Percentiles rank a stretch among this genome's conserved stretches.
phyloP scores from a whole-genome alignment of 2,329 filamentous ascomycete species.

The Mycosphaerella arachidis region DNA sequence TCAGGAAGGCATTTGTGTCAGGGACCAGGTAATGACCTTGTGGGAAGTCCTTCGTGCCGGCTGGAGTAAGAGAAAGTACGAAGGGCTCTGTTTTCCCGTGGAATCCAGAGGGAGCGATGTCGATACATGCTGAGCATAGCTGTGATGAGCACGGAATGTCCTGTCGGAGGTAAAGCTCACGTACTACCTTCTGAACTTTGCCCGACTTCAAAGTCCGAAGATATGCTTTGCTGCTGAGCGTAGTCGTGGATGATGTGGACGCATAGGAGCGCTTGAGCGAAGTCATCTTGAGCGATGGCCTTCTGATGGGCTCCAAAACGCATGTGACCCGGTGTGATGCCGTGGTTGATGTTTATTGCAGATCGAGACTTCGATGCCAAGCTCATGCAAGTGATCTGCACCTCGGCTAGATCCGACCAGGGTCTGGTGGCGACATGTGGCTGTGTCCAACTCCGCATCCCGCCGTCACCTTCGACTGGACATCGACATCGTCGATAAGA shows the following conservation, averaged over 20 bases:
- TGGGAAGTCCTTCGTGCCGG: slow-evolving; percentile 74
- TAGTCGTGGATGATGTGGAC: slow-evolving; percentile 58
- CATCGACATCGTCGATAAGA: slow-evolving; percentile 6
- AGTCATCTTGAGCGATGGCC: slow-evolving; percentile 60
- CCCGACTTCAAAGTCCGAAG: slow-evolving; percentile 91
- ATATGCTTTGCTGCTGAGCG: slow-evolving; percentile 88
- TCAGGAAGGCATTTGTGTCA: slow-evolving; percentile 92
- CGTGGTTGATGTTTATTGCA: slow-evolving; percentile 1
- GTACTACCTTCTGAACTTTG: slow-evolving; percentile 97
- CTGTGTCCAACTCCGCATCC: background rate
- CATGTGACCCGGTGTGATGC: background rate
- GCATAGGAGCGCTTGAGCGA: slow-evolving; percentile 57
- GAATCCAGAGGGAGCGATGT: slow-evolving; percentile 70
- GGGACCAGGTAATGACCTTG: slow-evolving; percentile 91
- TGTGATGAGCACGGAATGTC: slow-evolving; percentile 97
- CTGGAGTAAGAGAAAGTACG: slow-evolving; percentile 82
- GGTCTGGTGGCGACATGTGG: background rate
- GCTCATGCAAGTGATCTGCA: background rate
- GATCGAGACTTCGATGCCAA: background rate
- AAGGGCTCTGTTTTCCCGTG: slow-evolving; percentile 73
- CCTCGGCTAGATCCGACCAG: background rate
- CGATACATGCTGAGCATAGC: slow-evolving; percentile 72
- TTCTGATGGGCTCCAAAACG: background rate
- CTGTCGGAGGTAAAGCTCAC: slow-evolving; percentile 90
- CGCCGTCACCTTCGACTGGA: slow-evolving; percentile 2